Evolutionary conservation across 305 asterid genomes (phyloP), one percentile per base, ranked within the genome.

Genomic region (Petunia hybrid): DNA sequence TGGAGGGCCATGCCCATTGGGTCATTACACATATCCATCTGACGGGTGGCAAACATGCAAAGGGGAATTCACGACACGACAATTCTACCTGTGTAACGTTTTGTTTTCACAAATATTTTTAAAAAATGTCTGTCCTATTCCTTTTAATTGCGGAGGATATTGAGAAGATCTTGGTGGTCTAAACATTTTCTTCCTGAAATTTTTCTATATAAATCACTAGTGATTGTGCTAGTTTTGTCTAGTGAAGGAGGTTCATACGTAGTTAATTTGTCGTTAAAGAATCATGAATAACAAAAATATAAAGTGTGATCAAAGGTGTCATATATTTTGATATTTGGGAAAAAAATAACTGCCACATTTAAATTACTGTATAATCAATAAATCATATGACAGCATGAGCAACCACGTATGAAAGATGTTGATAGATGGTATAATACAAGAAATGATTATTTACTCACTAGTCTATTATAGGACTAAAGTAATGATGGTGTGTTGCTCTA

Each of bases 1-100:
- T 35, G 5, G 43, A 48, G 62, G 4, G 45, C 40, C 45, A 10
- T 10, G 62, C 62, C 62, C 5, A 10, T 70, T 22, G 36, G 60
- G 55, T 41, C 55, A 31, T 70, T 70, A 39, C 14, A 14, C 22
- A 69, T 22, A 12, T 12, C 77, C 59, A 46, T 46, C 43, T 46
- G 43, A 3, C 77, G 3, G 13, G 78, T 73, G 78, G 78, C 46
- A 6, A 73, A 73, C 78, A 73, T 73, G 78, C 78, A 73, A 4
- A 12, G 69, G n/a, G 40, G 5, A 2, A 9, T 38, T 22, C 43
- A 48, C 31, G 6, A 71, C 35, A 73, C 46, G 14, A 36, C 46
- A 73, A 36, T 73, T 51, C 78, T 36, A 73, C 78, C 51, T 35
- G 36, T 35, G 35, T 63, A 35, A 62, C 42, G 43, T 3, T 3